A percentile compares a stretch with the other conserved stretches of the same genome.
These are phyloP conservation scores for Vitis cinerea DNA, from an alignment of 164 flowering plant genomes.

Conservation along the genomic window DNA sequence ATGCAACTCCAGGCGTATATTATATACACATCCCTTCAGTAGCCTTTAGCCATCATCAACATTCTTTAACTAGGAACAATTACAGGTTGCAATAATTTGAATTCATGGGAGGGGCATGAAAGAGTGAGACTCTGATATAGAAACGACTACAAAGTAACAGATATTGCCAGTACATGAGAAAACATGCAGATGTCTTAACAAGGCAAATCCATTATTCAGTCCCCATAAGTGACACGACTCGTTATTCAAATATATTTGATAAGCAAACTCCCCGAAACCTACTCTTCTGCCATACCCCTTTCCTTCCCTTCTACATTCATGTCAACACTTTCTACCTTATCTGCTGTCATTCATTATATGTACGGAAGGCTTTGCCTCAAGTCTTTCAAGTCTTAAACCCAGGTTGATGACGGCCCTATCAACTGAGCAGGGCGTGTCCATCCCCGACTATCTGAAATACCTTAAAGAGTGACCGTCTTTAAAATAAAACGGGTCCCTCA, in stretches of 20 bases:
- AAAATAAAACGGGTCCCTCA: neutral
- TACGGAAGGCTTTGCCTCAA: neutral
- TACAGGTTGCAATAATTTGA: no score
- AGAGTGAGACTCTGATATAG: no score
- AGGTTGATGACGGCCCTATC: neutral
- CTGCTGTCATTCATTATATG: neutral
- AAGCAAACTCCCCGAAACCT: neutral
- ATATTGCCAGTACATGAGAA: neutral
- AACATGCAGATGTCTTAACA: neutral
- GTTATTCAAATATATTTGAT: neutral
- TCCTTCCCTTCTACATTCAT: neutral
- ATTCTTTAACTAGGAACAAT: no score
- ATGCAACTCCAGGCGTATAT: no score
- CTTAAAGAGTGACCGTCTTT: neutral
- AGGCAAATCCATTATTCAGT: neutral
- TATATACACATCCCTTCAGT: no score
- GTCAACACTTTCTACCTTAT: neutral
- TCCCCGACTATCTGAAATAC: neutral
- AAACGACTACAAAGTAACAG: no score
- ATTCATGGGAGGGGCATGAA: no score
- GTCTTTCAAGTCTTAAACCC: neutral
- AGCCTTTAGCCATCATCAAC: no score
- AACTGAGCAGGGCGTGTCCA: neutral
- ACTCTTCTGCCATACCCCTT: neutral
- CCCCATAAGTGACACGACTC: neutral